Conservation (phyloP, 768 basidiomycete species). For the Tricholoma bakamatsutake region DNA sequence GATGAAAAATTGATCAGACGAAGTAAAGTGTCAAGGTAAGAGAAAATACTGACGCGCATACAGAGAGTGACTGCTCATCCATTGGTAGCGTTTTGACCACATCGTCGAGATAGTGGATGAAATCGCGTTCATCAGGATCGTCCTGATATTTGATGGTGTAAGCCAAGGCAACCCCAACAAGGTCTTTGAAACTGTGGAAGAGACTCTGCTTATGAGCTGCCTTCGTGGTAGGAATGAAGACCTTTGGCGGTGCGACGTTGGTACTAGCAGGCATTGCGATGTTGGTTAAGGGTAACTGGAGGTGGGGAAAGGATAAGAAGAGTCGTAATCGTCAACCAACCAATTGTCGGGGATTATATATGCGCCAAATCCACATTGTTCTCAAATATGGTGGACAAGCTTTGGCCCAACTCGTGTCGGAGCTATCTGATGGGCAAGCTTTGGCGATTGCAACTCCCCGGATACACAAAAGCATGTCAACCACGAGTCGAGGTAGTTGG, state of each 20-base stretch:
- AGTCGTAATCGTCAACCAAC: background rate
- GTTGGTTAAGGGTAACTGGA: background rate
- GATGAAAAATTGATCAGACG: background rate
- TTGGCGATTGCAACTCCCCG: background rate
- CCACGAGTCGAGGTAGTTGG: background rate
- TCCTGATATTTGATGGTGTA: background rate
- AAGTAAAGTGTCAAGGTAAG: background rate
- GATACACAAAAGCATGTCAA: background rate
- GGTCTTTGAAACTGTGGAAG: background rate
- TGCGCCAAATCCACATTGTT: slow-evolving; percentile 1
- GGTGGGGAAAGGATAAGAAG: background rate
- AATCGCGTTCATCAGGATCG: background rate
- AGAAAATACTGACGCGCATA: slow-evolving; percentile 2
- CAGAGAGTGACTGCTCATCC: background rate
- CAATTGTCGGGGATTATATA: background rate
- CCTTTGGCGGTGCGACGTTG: background rate
- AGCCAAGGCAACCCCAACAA: background rate
- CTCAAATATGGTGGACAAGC: slow-evolving; percentile 1
- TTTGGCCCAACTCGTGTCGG: slow-evolving; percentile 2
- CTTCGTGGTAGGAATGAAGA: background rate
- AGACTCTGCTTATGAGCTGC: background rate
- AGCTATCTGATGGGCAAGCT: background rate
- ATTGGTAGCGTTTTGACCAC: slow-evolving; percentile 1
- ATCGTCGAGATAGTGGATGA: slow-evolving; percentile 5
- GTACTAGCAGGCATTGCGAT: background rate